These are phyloP conservation scores for Candida sp. DNA, from an alignment of 1,139 yeast genomes.

Conservation along the genomic window DNA sequence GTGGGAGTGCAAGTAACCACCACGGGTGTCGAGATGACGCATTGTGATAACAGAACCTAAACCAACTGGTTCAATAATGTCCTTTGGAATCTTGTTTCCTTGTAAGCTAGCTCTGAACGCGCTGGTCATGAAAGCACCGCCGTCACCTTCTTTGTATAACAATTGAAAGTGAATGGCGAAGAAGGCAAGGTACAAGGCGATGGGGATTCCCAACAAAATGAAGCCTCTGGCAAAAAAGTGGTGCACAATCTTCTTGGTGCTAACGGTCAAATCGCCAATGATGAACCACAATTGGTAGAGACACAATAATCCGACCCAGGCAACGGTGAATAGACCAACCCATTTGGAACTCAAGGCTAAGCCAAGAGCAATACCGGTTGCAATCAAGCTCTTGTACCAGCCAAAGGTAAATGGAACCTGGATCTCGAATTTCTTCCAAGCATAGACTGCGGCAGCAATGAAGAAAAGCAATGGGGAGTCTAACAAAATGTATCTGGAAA, in stretches of 20 bases:
- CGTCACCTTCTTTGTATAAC: slow-evolving; percentile 80
- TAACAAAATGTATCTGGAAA: slow-evolving; percentile 86
- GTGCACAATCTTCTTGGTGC: slow-evolving; percentile 48
- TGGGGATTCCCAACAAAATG: slow-evolving; percentile 72
- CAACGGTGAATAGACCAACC: slow-evolving; percentile 96
- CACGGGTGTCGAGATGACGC: slow-evolving; percentile 85
- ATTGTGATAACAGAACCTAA: slow-evolving; percentile 80
- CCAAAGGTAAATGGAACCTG: slow-evolving; percentile 69
- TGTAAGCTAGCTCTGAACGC: slow-evolving; percentile 82
- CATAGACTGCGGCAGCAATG: slow-evolving; percentile 85
- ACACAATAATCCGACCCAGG: slow-evolving; percentile 87
- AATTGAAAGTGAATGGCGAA: slow-evolving; percentile 82
- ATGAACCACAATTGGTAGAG: slow-evolving; percentile 84
- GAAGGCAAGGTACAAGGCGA: slow-evolving; percentile 66
- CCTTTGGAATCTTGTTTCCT: slow-evolving; percentile 70
- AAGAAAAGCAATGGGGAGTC: slow-evolving; percentile 93
- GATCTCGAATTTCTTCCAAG: slow-evolving; percentile 80
- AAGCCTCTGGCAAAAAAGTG: slow-evolving; percentile 64
- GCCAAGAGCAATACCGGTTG: slow-evolving; percentile 86
- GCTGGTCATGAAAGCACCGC: slow-evolving; percentile 87
- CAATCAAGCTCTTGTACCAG: slow-evolving; percentile 75
- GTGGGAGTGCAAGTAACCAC: slow-evolving; percentile 97
- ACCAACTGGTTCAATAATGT: slow-evolving; percentile 84
- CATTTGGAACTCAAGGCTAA: slow-evolving; percentile 91
- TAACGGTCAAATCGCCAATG: slow-evolving; percentile 81